Evolutionary conservation across 352 stramenopile species (phyloP).

Genomic region (Phytophthora pseudosyringae): DNA sequence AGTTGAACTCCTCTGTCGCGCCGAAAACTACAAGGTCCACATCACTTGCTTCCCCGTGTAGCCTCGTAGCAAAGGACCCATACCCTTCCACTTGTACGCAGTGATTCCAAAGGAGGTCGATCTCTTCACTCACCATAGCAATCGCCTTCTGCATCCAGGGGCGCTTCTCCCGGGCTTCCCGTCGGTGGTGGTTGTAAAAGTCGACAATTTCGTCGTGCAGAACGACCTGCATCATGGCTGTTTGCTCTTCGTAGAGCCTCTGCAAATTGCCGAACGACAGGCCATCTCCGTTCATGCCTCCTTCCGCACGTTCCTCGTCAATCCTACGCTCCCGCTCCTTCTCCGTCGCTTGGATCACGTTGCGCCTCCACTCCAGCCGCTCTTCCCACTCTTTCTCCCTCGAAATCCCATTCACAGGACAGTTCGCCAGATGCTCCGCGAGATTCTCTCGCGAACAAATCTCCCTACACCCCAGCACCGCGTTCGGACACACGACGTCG

Average conservation of each 20-base stretch:
- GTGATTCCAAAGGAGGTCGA: conserved; percentile 57
- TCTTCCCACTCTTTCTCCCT: conserved; percentile 84
- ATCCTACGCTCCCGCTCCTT: conserved; percentile 75
- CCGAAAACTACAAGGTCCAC: conserved; percentile 86
- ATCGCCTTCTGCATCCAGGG: conserved; percentile 64
- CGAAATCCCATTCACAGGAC: conserved; percentile 73
- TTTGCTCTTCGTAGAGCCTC: conserved; percentile 84
- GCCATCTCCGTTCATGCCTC: conserved; percentile 22
- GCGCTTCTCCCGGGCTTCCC: conserved; percentile 41
- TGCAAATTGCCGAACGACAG: conserved; percentile 77
- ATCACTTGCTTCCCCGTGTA: conserved; percentile 72
- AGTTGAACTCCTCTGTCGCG: conserved; percentile 50
- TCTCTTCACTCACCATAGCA: conserved; percentile 46
- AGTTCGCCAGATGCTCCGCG: conserved; percentile 66
- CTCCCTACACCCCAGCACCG: conserved; percentile 77
- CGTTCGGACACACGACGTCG: conserved; percentile 86
- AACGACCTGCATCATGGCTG: conserved; percentile 74
- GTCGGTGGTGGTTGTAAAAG: conserved; percentile 58
- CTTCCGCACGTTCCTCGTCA: conserved; percentile 52
- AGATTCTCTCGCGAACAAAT: conserved; percentile 81
- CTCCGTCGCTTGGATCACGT: conserved; percentile 78
- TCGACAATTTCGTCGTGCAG: conserved; percentile 80
- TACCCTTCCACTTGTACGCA: conserved; percentile 67
- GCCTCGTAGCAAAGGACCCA: conserved; percentile 74
- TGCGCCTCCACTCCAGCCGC: conserved; percentile 64